Evolutionary conservation across 257 asterid species (phyloP).

Genomic region (Jasminum sambac): DNA sequence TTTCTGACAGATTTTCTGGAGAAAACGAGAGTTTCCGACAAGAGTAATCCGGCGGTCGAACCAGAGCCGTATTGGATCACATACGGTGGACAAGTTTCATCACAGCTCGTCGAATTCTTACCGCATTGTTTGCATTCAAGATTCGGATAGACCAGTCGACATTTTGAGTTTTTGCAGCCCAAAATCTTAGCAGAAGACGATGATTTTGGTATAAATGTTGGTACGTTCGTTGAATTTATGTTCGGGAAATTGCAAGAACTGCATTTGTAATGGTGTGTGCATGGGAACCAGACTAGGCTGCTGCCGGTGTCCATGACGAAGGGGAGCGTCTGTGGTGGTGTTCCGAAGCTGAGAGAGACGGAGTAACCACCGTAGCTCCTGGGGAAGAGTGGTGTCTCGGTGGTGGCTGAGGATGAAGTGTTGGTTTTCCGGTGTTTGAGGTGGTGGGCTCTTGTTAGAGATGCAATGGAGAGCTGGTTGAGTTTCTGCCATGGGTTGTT

Average conservation of each 20-base stretch:
- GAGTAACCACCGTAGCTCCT: conserved; percentile 50
- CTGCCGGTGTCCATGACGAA: conserved; percentile 69
- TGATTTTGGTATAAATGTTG: conserved; percentile 34
- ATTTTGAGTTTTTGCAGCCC: conserved; percentile 49
- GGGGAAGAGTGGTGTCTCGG: conserved; percentile 36
- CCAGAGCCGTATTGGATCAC: conserved; percentile 46
- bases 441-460: conserved; percentile 47
- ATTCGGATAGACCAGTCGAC: conserved; percentile 32
- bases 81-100: conserved; percentile 46
- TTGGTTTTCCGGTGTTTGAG: conserved; percentile 41
- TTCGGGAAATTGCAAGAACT: conserved; percentile 38
- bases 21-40: conserved; percentile 39
- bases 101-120: conserved; percentile 23
- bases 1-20: conserved; percentile 21
- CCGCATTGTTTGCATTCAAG: conserved; percentile 36
- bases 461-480: conserved; percentile 44
- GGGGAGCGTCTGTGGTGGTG: conserved; percentile 52
- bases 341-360: conserved; percentile 50
- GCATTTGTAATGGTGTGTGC: conserved; percentile 46
- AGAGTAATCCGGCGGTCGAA: conserved; percentile 40
- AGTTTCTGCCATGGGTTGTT: conserved; percentile 43
- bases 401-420: conserved; percentile 16
- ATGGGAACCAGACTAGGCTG: conserved; percentile 62
- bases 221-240: conserved; percentile 13
- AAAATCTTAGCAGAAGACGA: conserved; percentile 43